Evolutionary conservation across 305 asterid genomes (phyloP).

Genomic region (Ajuga reptans): DNA sequence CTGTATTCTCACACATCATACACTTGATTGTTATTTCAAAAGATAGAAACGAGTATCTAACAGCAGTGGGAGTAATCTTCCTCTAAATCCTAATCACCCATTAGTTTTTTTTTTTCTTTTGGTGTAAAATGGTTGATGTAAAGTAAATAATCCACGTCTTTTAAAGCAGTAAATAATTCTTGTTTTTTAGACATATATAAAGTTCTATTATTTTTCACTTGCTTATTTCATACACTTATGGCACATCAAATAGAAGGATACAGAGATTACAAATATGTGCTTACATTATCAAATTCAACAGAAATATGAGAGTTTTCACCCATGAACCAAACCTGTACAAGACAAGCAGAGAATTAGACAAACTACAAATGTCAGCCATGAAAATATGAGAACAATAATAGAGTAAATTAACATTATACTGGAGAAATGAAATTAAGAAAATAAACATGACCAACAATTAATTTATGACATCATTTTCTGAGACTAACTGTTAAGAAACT

Average conservation of each 20-base stretch:
- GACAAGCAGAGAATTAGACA: slow-evolving; percentile 13
- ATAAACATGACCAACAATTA: not conserved
- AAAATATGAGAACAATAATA: not conserved
- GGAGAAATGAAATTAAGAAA: not conserved
- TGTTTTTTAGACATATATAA: too few species aligned
- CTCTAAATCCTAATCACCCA: too few species aligned
- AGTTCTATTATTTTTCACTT: too few species aligned
- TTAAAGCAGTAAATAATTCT: too few species aligned
- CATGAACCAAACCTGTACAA: slow-evolving; percentile 92
- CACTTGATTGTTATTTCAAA: too few species aligned
- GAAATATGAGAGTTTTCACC: slow-evolving; percentile 95
- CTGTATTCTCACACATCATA: not conserved
- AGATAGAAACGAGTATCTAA: too few species aligned
- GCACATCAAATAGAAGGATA: not conserved
- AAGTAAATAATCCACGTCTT: too few species aligned
- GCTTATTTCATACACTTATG: too few species aligned
- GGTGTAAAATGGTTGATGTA: too few species aligned
- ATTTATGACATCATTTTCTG: not conserved
- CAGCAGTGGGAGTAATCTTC: too few species aligned
- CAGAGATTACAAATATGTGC: slow-evolving; percentile 26
- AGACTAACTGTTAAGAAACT: not conserved
- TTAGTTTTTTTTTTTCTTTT: too few species aligned
- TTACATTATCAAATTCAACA: slow-evolving; percentile 84
- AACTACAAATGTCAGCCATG: not conserved
- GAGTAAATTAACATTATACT: not conserved